phyloP scores from a whole-genome alignment of 2,329 filamentous ascomycete genomes.

The Penicillium sumatraense region DNA sequence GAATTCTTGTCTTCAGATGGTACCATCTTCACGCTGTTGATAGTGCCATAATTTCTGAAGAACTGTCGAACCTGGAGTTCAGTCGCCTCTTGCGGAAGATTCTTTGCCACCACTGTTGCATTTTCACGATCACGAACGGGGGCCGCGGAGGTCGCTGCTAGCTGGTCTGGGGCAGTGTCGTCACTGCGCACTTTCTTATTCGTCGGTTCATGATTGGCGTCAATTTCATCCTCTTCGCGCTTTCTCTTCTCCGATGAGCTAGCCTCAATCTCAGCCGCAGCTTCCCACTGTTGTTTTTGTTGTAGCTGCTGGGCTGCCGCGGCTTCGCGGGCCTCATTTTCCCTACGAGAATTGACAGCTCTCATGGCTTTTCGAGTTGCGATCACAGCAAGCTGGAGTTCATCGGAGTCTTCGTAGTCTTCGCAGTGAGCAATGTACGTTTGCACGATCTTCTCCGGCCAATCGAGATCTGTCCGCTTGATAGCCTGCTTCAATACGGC shows the following conservation, averaged over 20 bases:
- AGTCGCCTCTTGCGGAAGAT: slow-evolving; percentile 71
- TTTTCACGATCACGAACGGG: slow-evolving; percentile 87
- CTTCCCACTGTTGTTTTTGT: slow-evolving; percentile 28
- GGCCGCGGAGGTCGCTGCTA: slow-evolving; percentile 36
- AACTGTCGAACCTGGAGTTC: slow-evolving; percentile 81
- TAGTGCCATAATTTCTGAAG: slow-evolving; percentile 82
- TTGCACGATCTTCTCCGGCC: slow-evolving; percentile 56
- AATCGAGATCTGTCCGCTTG: slow-evolving; percentile 54
- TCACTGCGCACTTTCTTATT: slow-evolving; percentile 72
- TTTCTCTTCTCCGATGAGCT: slow-evolving; percentile 66
- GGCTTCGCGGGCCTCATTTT: slow-evolving; percentile 67
- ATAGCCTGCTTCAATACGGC: slow-evolving; percentile 75
- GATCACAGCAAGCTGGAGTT: slow-evolving; percentile 74
- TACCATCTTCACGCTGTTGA: slow-evolving; percentile 75
- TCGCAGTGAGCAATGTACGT: slow-evolving; percentile 67
- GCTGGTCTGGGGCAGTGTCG: slow-evolving; percentile 37
- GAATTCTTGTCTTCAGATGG: slow-evolving; percentile 64
- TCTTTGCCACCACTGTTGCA: slow-evolving; percentile 78
- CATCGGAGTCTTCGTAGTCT: slow-evolving; percentile 81
- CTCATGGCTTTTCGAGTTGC: slow-evolving; percentile 72
- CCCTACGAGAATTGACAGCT: slow-evolving; percentile 65
- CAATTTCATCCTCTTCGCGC: slow-evolving; percentile 65
- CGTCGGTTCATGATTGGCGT: slow-evolving; percentile 56
- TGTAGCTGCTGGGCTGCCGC: slow-evolving; percentile 41
- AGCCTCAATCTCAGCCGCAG: slow-evolving; percentile 19